Percentiles rank a stretch among this genome's conserved stretches.
These are phyloP conservation scores for Papilionanthe hybrid DNA, from an alignment of 116 monocot genomes.

Conservation along the genomic window DNA sequence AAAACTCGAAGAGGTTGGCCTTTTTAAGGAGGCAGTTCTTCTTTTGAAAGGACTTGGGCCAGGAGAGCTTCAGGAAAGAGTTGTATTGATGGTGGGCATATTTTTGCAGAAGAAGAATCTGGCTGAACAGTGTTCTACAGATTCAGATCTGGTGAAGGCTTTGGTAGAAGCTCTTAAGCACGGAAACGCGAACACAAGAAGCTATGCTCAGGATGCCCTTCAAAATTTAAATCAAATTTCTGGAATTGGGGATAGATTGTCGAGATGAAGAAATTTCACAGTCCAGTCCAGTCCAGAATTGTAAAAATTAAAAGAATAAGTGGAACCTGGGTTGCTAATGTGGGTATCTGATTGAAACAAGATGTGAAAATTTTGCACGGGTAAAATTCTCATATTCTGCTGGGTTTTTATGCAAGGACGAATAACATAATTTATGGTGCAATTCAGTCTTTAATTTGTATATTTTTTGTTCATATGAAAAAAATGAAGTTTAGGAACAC, in stretches of 20 bases:
- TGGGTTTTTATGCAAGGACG: too few relatives aligned
- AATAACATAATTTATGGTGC: too few relatives aligned
- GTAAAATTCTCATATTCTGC: too few relatives aligned
- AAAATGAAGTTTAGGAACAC: too few relatives aligned
- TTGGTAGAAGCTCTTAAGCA: constrained; percentile 42
- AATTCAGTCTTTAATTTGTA: too few relatives aligned
- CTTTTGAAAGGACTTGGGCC: constrained; percentile 28
- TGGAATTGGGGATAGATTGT: constrained; percentile 36
- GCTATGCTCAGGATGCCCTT: constrained; percentile 35
- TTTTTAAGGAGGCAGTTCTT: constrained; percentile 24
- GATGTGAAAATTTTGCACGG: too few relatives aligned
- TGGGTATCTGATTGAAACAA: too few relatives aligned
- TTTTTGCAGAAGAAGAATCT: constrained; percentile 29
- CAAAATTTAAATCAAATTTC: constrained; percentile 43
- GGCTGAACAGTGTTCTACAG: constrained; percentile 20
- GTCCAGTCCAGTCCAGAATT: too few relatives aligned
- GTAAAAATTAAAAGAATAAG: too few relatives aligned
- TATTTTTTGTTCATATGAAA: too few relatives aligned
- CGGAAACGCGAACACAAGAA: constrained; percentile 33
- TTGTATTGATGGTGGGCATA: constrained; percentile 30
- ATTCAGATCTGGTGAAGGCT: constrained; percentile 37
- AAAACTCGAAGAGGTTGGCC: constrained; percentile 24
- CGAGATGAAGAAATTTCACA: neutral
- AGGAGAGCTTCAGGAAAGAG: constrained; percentile 43
- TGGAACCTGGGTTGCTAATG: too few relatives aligned